Base-by-base conservation (phyloP, 805 yeast species). In the Suhomyces sp. region DNA sequence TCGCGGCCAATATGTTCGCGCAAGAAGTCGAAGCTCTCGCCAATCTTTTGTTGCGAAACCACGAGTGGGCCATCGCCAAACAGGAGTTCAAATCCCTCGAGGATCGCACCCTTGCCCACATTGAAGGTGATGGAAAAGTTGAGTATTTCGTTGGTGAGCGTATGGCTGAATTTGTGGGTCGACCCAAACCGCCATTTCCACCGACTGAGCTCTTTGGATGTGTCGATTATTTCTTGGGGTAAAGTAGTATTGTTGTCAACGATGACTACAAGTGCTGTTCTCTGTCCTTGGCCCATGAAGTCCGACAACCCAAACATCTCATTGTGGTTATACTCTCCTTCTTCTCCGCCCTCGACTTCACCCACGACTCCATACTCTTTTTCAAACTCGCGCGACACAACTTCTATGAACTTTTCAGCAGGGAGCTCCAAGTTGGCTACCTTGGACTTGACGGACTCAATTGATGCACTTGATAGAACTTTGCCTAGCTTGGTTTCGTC, bases 121-220 rank as follows among this genome's bases (percentile, higher is more conserved):
- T 62, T 52, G 43, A 79, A 74, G 31, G 57, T 63, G 4, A 80
- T 62, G 15, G 46, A 49, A 57, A 75, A 55, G 10, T 71, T 65
- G 53, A 63, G 55, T 39, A 68, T 64, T 0, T 65, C 65, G 41
- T 72, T 67, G 2, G 60, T 61, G 17, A 87, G 63, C 1, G 61
- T 60, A 52, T 87, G 83, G 40, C 78, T 73, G 64, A 93, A 94
- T 53, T 73, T 76, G 0, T 97, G 97, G 0, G 97, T 86, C 19
- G 77, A 73, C 1, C 90, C 92, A 65, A 71, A 90, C 35, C 72
- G 80, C 96, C 97, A 92, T 1, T 80, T 72, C 87, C 94, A 86
- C 19, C 76, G 66, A 43, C 70, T 61, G 17, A 89, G 68, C 24
- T 76, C 76, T 0, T 67, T 52, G 29, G 75, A 73, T 0, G 72